Evolutionary conservation across 2,329 filamentous ascomycete genomes (phyloP).

Genomic region (Fonsecaea erecta): DNA sequence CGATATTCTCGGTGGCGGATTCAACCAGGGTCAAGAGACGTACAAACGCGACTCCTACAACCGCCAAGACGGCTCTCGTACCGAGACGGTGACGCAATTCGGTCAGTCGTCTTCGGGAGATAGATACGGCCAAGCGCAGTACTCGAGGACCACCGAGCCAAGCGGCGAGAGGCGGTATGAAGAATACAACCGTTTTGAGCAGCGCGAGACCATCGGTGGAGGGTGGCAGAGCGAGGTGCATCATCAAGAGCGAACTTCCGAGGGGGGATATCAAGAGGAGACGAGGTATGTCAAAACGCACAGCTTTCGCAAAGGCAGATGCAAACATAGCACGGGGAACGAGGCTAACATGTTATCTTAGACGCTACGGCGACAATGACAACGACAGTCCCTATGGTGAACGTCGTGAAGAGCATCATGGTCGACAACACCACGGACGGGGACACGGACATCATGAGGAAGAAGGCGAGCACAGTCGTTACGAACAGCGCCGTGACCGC

Average conservation of each 20-base stretch:
- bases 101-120: constrained; percentile 32
- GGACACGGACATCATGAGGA: constrained; percentile 30
- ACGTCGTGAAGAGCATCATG: constrained; percentile 31
- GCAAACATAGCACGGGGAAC: constrained; percentile 1
- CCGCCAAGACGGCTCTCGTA: constrained; percentile 63
- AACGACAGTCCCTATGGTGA: constrained; percentile 23
- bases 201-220: constrained; percentile 23
- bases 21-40: constrained; percentile 61
- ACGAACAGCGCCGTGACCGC: neutral
- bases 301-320: neutral
- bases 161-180: constrained; percentile 29
- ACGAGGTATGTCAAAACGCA: constrained; percentile 23
- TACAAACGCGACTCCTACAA: constrained; percentile 59
- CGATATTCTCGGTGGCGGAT: constrained; percentile 63
- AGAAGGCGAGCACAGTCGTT: constrained; percentile 11
- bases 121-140: constrained; percentile 50
- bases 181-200: constrained; percentile 35
- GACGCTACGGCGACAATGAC: constrained; percentile 31
- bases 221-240: constrained; percentile 28
- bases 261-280: constrained; percentile 30
- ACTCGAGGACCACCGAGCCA: constrained; percentile 36
- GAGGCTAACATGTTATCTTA: constrained; percentile 6
- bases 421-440: constrained; percentile 11
- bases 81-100: constrained; percentile 62
- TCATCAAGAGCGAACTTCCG: constrained; percentile 28